phyloP scores from a whole-genome alignment of 1,139 yeast species.

The Nadsonia commutata region DNA sequence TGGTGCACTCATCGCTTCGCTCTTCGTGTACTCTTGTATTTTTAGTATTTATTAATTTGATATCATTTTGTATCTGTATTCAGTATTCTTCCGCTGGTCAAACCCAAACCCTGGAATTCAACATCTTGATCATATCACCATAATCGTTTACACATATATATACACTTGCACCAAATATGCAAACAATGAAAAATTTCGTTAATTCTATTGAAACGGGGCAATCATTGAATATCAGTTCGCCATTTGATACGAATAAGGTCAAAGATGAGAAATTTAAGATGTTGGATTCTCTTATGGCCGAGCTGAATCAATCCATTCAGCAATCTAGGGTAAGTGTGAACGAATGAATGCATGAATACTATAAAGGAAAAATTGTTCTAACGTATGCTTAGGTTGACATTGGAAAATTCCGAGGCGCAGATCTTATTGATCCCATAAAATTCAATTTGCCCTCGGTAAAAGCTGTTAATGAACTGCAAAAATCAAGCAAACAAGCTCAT shows the following conservation, averaged over 20 bases:
- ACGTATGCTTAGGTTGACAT: neutral
- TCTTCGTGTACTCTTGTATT: no score
- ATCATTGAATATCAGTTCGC: neutral
- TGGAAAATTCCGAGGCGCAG: neutral
- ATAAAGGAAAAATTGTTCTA: neutral
- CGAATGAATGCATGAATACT: no score
- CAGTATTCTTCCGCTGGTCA: no score
- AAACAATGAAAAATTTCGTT: neutral
- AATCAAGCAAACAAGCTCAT: neutral
- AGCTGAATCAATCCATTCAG: neutral
- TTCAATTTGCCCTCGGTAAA: neutral
- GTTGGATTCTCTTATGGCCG: neutral
- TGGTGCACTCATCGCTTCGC: no score
- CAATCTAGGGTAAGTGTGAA: neutral
- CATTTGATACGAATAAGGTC: neutral
- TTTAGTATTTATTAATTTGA: no score
- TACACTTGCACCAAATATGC: no score
- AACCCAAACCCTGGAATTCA: no score
- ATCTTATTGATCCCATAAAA: neutral
- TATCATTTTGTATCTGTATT: no score
- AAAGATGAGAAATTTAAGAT: neutral
- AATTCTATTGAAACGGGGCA: neutral
- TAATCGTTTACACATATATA: no score
- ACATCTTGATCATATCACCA: no score
- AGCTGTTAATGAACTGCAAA: neutral